A percentile compares a stretch with the other conserved stretches of the same genome.
These are phyloP conservation scores for Podaxis mareebaensis DNA, from an alignment of 768 basidiomycete genomes.

Conservation along the genomic window DNA sequence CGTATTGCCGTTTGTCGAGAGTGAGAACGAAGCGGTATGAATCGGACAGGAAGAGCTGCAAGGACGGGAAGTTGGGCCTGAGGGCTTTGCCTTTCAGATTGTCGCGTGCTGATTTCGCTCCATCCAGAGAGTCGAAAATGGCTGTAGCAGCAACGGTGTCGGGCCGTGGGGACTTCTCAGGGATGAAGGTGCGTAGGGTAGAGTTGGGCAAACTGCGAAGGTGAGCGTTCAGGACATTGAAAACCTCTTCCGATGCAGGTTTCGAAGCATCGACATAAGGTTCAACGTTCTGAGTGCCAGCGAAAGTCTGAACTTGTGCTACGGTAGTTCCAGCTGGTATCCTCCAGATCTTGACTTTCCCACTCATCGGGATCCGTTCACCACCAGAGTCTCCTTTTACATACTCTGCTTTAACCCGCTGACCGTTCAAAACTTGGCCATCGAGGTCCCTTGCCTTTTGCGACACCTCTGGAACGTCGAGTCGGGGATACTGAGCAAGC, in stretches of 20 bases:
- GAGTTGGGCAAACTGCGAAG: slow-evolving; percentile 5
- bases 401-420: slow-evolving; percentile 50
- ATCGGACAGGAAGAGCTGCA: slow-evolving; percentile 45
- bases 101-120: slow-evolving; percentile 40
- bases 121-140: slow-evolving; percentile 50
- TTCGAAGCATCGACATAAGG: background rate
- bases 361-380: background rate
- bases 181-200: slow-evolving; percentile 10
- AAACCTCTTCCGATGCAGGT: slow-evolving; percentile 2
- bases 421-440: slow-evolving; percentile 34
- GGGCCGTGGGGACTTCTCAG: slow-evolving; percentile 1
- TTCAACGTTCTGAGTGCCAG: slow-evolving; percentile 6
- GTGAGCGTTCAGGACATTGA: slow-evolving; percentile 14
- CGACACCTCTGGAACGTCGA: slow-evolving; percentile 27
- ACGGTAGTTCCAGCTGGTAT: slow-evolving; percentile 3
- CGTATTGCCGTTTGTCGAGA: slow-evolving; percentile 49
- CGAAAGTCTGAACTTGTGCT: slow-evolving; percentile 3
- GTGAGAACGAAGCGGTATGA: slow-evolving; percentile 52
- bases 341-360: slow-evolving; percentile 10
- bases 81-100: slow-evolving; percentile 34
- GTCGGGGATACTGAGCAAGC: slow-evolving; percentile 42
- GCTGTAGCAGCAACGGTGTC: slow-evolving; percentile 31
- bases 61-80: slow-evolving; percentile 27
- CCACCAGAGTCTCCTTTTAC: slow-evolving; percentile 31
- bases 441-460: slow-evolving; percentile 39